phyloP scores from a whole-genome alignment of 2,329 filamentous ascomycete species.

The Penicillium griseofulvum region DNA sequence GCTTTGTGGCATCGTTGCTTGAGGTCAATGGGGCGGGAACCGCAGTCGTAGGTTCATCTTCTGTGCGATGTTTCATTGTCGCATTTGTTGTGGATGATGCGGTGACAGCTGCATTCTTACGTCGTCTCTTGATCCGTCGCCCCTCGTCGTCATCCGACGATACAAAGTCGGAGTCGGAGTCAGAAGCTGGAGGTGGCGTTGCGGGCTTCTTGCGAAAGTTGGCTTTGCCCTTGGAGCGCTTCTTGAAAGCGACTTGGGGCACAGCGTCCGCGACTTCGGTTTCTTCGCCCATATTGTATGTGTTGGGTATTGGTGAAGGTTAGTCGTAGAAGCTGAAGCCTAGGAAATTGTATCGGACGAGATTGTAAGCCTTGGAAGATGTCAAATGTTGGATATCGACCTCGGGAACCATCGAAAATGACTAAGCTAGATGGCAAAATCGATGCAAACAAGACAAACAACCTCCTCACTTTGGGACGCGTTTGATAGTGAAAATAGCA shows the following conservation, averaged over 20 bases:
- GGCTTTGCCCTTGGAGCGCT: constrained; percentile 73
- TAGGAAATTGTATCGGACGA: neutral
- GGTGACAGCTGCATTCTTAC: constrained; percentile 66
- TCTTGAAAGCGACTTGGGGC: constrained; percentile 67
- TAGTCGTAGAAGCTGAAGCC: neutral
- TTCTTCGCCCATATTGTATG: constrained; percentile 30
- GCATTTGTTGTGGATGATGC: constrained; percentile 54
- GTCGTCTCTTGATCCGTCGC: constrained; percentile 74
- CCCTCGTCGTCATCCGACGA: constrained; percentile 75
- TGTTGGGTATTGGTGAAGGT: neutral
- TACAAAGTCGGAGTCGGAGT: constrained; percentile 61
- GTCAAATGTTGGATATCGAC: neutral
- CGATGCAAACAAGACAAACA: constrained; percentile 5
- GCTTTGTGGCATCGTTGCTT: constrained; percentile 85
- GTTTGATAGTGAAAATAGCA: constrained; percentile 1
- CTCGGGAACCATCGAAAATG: neutral
- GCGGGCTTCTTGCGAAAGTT: constrained; percentile 78
- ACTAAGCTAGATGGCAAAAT: neutral
- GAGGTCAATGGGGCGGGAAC: constrained; percentile 62
- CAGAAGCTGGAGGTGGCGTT: constrained; percentile 67
- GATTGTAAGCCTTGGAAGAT: neutral
- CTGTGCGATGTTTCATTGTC: constrained; percentile 41
- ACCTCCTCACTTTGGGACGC: constrained; percentile 4
- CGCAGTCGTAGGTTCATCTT: constrained; percentile 58
- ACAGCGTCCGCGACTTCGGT: constrained; percentile 19